A percentile compares a stretch with the other conserved stretches of the same genome.
Evolutionary conservation across 495 filamentous ascomycete genomes (phyloP).

Genomic region (Penicillium simplicissimum): DNA sequence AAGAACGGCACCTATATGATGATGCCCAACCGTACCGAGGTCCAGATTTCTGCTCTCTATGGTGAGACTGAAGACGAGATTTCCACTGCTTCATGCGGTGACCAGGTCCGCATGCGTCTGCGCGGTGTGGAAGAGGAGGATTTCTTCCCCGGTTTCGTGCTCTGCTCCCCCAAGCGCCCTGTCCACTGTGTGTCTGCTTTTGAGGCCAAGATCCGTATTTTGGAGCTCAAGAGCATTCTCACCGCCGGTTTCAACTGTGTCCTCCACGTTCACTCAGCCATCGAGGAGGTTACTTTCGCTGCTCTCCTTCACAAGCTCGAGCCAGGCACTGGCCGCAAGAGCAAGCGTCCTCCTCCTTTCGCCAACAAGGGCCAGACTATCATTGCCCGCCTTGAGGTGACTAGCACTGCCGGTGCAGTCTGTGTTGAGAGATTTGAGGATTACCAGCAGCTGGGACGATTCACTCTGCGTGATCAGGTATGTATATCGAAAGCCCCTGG

Average conservation of each 20-base stretch:
- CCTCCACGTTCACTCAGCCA: conserved; percentile 86
- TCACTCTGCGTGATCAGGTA: conserved; percentile 93
- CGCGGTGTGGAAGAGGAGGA: conserved; percentile 97
- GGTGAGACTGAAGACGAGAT: conserved; percentile 97
- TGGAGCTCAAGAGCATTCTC: conserved; percentile 95
- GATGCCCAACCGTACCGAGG: conserved; percentile 89
- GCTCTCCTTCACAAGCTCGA: conserved; percentile 90
- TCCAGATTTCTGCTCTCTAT: conserved; percentile 80
- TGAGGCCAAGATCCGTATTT: conserved; percentile 91
- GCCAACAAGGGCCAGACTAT: conserved; percentile 90
- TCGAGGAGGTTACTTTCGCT: conserved; percentile 91
- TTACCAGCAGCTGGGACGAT: conserved; percentile 90
- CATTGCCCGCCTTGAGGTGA: conserved; percentile 88
- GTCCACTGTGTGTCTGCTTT: conserved; percentile 89
- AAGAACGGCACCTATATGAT: conserved; percentile 80
- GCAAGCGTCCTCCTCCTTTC: conserved; percentile 88
- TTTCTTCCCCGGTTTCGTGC: conserved; percentile 92
- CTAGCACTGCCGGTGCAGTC: conserved; percentile 77
- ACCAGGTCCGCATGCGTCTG: conserved; percentile 90
- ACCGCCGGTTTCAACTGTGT: conserved; percentile 89
- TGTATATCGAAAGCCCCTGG: conserved; percentile 13
- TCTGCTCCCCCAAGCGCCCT: conserved; percentile 87
- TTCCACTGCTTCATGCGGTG: conserved; percentile 75
- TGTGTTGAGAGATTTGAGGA: conserved; percentile 94
- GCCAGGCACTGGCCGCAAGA: conserved; percentile 92